phyloP scores from a whole-genome alignment of 208 protist genomes.

The Ichthyophonus hoferi region DNA sequence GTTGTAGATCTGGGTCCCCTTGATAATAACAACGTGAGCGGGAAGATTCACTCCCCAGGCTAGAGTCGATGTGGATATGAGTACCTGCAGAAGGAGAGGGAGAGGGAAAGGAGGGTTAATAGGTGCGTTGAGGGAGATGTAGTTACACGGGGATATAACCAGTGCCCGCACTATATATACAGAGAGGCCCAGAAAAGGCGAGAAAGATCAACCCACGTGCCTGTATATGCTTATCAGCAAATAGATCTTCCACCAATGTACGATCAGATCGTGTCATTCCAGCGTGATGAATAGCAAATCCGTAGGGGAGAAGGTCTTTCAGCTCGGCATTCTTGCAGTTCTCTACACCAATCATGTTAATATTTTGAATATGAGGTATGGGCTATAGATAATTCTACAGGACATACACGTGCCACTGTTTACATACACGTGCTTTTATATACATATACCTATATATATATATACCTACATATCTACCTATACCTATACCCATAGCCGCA shows the following conservation, averaged over 20 bases:
- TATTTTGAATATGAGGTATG: no score
- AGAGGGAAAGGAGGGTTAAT: background rate
- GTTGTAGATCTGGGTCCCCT: constrained; percentile 99
- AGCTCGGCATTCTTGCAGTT: constrained; percentile 63
- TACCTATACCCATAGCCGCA: background rate
- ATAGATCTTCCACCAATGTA: constrained; percentile 92
- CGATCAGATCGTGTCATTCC: constrained; percentile 90
- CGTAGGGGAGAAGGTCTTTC: constrained; percentile 81
- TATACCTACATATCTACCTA: background rate
- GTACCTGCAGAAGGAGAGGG: constrained; percentile 59
- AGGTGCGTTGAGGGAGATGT: no score
- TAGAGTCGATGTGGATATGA: constrained; percentile 98
- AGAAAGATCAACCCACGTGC: constrained; percentile 44
- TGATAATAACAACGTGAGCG: constrained; percentile 99
- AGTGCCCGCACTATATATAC: no score
- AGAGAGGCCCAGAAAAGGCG: no score
- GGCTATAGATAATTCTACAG: no score
- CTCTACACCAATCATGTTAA: no score
- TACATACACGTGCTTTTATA: no score
- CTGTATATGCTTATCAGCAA: constrained; percentile 85
- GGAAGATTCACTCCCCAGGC: constrained; percentile 99
- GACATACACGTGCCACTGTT: no score
- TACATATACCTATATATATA: no score
- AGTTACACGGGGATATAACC: no score
- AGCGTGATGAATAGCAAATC: constrained; percentile 98